Evolutionary conservation across 2,329 filamentous ascomycete species (phyloP).

Genomic region (Fusarium poae): DNA sequence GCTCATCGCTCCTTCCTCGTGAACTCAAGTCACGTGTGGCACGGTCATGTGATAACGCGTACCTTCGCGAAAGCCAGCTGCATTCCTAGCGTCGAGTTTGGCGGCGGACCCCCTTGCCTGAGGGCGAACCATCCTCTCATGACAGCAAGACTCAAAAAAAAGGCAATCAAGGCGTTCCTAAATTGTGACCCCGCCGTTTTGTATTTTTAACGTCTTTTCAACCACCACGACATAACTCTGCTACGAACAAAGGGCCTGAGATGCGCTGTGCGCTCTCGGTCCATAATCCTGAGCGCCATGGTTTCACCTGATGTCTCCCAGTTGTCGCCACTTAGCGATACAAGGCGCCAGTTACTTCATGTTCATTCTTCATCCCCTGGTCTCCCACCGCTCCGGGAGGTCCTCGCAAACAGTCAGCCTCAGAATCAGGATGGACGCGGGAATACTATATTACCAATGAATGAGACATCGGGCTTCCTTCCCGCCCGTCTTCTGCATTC

Average conservation of each 20-base stretch:
- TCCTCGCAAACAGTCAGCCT: constrained; percentile 56
- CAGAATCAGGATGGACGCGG: constrained; percentile 55
- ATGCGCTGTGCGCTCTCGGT: constrained; percentile 64
- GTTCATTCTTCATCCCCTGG: constrained; percentile 65
- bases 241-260: constrained; percentile 49
- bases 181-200: constrained; percentile 31
- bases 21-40: neutral
- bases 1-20: constrained; percentile 40
- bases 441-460: constrained; percentile 54
- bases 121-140: constrained; percentile 26
- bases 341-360: constrained; percentile 52
- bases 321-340: constrained; percentile 50
- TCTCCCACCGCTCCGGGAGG: constrained; percentile 65
- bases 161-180: constrained; percentile 31
- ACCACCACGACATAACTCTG: constrained; percentile 48
- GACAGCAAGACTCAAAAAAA: constrained; percentile 14
- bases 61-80: constrained; percentile 36
- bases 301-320: constrained; percentile 52
- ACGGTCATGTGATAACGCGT: constrained; percentile 53
- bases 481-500: constrained; percentile 57
- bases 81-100: constrained; percentile 4
- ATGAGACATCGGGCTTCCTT: constrained; percentile 57
- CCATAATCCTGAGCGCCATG: constrained; percentile 49
- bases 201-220: constrained; percentile 14
- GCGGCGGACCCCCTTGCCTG: constrained; percentile 29